These are phyloP conservation scores for Microdochium nivale DNA, from an alignment of 2,329 filamentous ascomycete genomes.

Conservation along the genomic window DNA sequence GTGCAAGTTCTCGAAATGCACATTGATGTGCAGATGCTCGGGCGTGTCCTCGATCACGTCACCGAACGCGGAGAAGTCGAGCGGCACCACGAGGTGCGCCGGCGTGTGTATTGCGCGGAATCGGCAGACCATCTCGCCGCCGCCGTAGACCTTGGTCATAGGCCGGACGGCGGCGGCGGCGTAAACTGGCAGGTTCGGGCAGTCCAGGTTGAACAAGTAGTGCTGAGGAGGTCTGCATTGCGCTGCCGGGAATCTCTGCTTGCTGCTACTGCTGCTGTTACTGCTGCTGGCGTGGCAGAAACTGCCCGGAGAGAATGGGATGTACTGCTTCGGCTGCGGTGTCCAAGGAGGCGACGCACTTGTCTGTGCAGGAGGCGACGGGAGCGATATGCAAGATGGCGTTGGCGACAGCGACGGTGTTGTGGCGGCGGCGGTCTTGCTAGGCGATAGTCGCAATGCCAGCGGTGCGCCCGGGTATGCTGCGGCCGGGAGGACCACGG, in stretches of 20 bases:
- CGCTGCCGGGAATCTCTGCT: neutral
- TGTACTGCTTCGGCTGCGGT: no score
- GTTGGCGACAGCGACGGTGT: no score
- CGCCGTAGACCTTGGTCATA: no score
- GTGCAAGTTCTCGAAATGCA: neutral
- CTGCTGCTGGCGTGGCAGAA: no score
- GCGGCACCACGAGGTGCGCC: neutral
- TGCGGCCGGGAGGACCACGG: neutral
- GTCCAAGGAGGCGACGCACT: no score
- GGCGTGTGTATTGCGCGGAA: neutral
- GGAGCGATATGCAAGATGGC: no score
- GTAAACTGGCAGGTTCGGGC: neutral
- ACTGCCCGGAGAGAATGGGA: no score
- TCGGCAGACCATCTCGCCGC: neutral
- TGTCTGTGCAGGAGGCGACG: no score
- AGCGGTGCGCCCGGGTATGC: neutral
- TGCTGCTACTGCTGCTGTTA: neutral
- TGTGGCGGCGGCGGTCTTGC: no score
- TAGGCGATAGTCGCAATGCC: neutral
- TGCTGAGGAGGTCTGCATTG: neutral
- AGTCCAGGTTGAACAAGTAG: neutral
- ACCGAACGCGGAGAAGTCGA: neutral
- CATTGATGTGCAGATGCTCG: constrained; percentile 17
- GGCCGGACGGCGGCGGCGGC: neutral
- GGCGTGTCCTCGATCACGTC: neutral